A percentile compares a stretch with the other conserved stretches of the same genome.
Conservation (phyloP, 495 filamentous ascomycete species). For the Chaetomium fimeti region DNA sequence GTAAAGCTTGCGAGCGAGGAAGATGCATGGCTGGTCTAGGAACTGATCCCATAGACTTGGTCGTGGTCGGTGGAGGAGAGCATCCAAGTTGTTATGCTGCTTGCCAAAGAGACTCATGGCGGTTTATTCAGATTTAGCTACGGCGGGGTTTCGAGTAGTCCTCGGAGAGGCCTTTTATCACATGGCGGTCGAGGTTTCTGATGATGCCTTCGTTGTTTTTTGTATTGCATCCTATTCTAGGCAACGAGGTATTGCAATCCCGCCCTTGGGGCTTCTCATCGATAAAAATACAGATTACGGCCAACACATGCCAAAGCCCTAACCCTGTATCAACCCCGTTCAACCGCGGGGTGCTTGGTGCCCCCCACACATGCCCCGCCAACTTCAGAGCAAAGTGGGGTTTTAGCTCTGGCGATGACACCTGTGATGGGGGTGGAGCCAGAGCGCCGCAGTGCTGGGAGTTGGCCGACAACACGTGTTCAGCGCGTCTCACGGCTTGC, state of each 20-base stretch:
- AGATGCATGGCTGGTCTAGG: conserved; percentile 19
- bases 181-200: not conserved
- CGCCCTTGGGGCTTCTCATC: too few species aligned
- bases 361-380: too few species aligned
- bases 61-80: conserved; percentile 19
- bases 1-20: conserved; percentile 23
- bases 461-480: too few species aligned
- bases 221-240: not conserved
- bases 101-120: conserved; percentile 10
- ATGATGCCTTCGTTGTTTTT: not conserved
- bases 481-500: too few species aligned
- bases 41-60: conserved; percentile 21
- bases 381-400: too few species aligned
- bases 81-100: conserved; percentile 1
- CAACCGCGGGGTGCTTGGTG: too few species aligned
- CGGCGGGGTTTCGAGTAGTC: not conserved
- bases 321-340: too few species aligned
- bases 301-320: too few species aligned
- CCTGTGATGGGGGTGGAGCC: too few species aligned
- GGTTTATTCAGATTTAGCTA: not conserved
- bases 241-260: not conserved
- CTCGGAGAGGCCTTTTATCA: not conserved
- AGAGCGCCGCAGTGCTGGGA: too few species aligned
- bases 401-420: too few species aligned
- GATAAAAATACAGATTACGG: too few species aligned